phyloP scores from a whole-genome alignment of 768 basidiomycete genomes.

The Tubosaeta brunneosetosa region DNA sequence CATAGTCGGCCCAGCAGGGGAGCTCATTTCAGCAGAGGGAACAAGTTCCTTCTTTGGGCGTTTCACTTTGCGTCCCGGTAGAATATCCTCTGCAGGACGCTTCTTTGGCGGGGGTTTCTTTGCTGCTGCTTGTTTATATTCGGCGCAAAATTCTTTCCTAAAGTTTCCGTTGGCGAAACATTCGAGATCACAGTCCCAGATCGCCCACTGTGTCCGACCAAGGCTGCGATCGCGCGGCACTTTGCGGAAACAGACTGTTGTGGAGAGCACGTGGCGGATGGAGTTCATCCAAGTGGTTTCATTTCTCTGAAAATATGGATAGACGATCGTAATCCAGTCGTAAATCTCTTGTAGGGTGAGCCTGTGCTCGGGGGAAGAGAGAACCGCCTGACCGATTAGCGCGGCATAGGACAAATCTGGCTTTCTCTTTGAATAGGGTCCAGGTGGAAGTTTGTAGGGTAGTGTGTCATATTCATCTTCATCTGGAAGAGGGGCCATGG shows the following conservation, averaged over 20 bases:
- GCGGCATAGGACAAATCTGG: slow-evolving; percentile 92
- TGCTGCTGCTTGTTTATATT: slow-evolving; percentile 28
- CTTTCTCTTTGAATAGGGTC: slow-evolving; percentile 75
- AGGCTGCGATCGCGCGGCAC: slow-evolving; percentile 69
- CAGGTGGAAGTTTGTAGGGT: slow-evolving; percentile 76
- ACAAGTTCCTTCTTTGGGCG: slow-evolving; percentile 38
- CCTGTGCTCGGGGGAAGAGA: slow-evolving; percentile 77
- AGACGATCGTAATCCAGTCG: slow-evolving; percentile 90
- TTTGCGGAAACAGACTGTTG: slow-evolving; percentile 88
- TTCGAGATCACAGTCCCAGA: slow-evolving; percentile 74
- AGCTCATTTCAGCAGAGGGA: slow-evolving; percentile 22
- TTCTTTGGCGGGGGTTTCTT: slow-evolving; percentile 35
- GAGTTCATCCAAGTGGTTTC: slow-evolving; percentile 98
- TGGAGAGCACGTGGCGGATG: slow-evolving; percentile 93
- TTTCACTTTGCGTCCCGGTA: slow-evolving; percentile 43
- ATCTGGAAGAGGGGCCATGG: slow-evolving; percentile 60
- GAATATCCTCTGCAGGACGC: slow-evolving; percentile 35
- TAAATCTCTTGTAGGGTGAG: slow-evolving; percentile 96
- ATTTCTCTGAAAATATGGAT: slow-evolving; percentile 88
- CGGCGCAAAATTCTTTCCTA: slow-evolving; percentile 53
- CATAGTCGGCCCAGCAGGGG: slow-evolving; percentile 19
- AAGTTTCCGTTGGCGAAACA: slow-evolving; percentile 86
- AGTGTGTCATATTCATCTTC: slow-evolving; percentile 63
- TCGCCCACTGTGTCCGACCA: slow-evolving; percentile 85
- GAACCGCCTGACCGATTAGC: slow-evolving; percentile 90